Evolutionary conservation across 139 green algal genomes (phyloP), one percentile per base, ranked within the genome.

Genomic region (Chlamydomonas sp.): DNA sequence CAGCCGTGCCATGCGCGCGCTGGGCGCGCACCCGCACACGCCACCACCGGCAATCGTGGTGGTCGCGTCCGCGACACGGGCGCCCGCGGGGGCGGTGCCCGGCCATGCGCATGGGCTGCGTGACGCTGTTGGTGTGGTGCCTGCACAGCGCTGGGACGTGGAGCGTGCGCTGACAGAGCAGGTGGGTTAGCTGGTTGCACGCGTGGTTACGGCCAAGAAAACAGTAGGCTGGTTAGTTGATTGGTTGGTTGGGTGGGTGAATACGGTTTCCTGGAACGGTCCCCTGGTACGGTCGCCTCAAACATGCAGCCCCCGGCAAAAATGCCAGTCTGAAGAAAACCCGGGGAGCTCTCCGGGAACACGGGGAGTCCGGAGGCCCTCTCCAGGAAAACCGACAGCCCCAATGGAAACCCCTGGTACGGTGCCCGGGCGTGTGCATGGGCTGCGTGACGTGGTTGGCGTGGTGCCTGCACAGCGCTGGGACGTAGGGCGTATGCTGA

Each of bases 401-500:
- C n/a, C 22, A 30, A 30, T 35, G 35, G 26, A 24, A 8, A 24
- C 62, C 6, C 5, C 22, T 13, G 62, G 35, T 26, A 36, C 62
- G 6, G 35, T 5, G 22, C 8, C 5, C 8, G 13, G 33, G 30
- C 6, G 10, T 24, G 60, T 5, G n/a, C n/a, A n/a, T 1, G 37
- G 38, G 24, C 72, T 77, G 10, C 49, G n/a, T 2, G 72, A 78
- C 29, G 58, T n/a, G 0, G 35, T 78, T 3, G 3, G 3, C 28
- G 48, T 61, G 34, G 73, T 78, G 48, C 73, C 73, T 5, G 59
- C 60, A 24, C 34, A 58, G 54, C 70, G 73, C 35, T 89, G 80
- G 77, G 76, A 89, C 47, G 73, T 77, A 24, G 83, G 87, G 48
- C 13, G 62, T 6, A 35, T 58, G 43, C 67, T 83, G 22, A 76